Evolutionary conservation across 2,329 filamentous ascomycete genomes (phyloP).

Genomic region (Aspergillus japonicus): DNA sequence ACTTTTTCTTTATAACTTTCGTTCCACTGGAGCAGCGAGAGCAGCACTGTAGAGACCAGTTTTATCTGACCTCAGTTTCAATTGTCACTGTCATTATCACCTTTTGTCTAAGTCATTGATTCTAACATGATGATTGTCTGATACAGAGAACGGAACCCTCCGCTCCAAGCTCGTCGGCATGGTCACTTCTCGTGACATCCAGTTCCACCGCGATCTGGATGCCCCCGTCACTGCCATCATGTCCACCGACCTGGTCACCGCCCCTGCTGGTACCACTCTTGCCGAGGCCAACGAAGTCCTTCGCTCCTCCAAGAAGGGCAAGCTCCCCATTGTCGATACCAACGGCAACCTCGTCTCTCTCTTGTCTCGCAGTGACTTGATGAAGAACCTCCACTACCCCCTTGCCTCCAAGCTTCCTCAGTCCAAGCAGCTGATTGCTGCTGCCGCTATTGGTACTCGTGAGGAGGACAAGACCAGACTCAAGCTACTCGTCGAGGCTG

Average conservation of each 20-base stretch:
- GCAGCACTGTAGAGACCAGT: conserved; percentile 76
- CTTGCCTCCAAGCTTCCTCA: conserved; percentile 93
- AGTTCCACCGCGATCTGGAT: conserved; percentile 78
- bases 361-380: conserved; percentile 91
- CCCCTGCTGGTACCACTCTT: conserved; percentile 76
- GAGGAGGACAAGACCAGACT: conserved; percentile 88
- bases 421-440: conserved; percentile 96
- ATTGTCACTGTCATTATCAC: background rate
- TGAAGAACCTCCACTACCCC: conserved; percentile 97
- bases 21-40: conserved; percentile 97
- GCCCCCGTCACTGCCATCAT: conserved; percentile 84
- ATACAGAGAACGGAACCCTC: conserved; percentile 79
- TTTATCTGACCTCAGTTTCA: conserved; percentile 46
- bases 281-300: conserved; percentile 90
- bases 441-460: conserved; percentile 91
- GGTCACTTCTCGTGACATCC: conserved; percentile 95
- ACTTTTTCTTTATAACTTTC: conserved; percentile 89
- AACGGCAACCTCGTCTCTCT: conserved; percentile 84
- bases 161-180: conserved; percentile 96
- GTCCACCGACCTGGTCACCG: conserved; percentile 92
- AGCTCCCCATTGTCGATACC: conserved; percentile 87
- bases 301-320: conserved; percentile 95
- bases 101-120: conserved; percentile 4
- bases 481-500: conserved; percentile 85
- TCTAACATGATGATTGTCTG: conserved; percentile 20